These are phyloP conservation scores for Xylaria sp. DNA, from an alignment of 2,329 filamentous ascomycete species.

Conservation along the genomic window DNA sequence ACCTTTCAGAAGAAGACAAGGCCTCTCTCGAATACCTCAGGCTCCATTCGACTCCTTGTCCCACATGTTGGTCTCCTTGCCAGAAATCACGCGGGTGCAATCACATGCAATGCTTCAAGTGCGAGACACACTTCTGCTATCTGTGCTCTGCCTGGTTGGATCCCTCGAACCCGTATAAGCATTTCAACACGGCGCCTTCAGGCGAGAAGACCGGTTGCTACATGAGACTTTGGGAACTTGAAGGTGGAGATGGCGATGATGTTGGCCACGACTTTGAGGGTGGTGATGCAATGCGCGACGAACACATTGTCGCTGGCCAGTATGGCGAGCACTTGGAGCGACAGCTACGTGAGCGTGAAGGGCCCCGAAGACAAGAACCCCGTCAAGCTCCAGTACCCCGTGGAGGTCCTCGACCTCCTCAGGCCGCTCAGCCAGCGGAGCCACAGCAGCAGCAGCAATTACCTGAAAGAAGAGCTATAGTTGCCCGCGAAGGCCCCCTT, in stretches of 20 bases:
- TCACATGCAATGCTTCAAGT: conserved; percentile 91
- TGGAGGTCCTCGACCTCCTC: conserved; percentile 24
- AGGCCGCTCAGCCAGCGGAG: conserved; percentile 9
- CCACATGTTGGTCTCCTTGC: conserved; percentile 75
- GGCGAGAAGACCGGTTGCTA: conserved; percentile 62
- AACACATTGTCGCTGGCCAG: conserved; percentile 20
- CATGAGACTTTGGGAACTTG: conserved; percentile 83
- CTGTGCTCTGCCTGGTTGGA: conserved; percentile 84
- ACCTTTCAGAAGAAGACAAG: conserved; percentile 78
- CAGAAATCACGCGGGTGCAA: conserved; percentile 95
- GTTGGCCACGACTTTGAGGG: conserved; percentile 43
- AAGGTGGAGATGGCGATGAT: conserved; percentile 66
- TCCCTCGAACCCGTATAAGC: conserved; percentile 74
- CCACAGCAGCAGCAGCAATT: conserved; percentile 28
- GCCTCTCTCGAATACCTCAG: conserved; percentile 80
- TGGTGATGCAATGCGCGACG: conserved; percentile 27
- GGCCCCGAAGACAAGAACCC: conserved; percentile 25
- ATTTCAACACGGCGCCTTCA: conserved; percentile 67
- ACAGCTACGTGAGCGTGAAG: conserved; percentile 24
- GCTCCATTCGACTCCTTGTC: conserved; percentile 78
- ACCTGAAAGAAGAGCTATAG: conserved; percentile 36
- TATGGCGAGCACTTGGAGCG: conserved; percentile 23
- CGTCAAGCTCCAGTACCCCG: conserved; percentile 3
- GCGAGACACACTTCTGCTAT: conserved; percentile 91
- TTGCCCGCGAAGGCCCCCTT: conserved; percentile 53